phyloP scores from a whole-genome alignment of 495 filamentous ascomycete genomes.

The Ramalina intermedia region DNA sequence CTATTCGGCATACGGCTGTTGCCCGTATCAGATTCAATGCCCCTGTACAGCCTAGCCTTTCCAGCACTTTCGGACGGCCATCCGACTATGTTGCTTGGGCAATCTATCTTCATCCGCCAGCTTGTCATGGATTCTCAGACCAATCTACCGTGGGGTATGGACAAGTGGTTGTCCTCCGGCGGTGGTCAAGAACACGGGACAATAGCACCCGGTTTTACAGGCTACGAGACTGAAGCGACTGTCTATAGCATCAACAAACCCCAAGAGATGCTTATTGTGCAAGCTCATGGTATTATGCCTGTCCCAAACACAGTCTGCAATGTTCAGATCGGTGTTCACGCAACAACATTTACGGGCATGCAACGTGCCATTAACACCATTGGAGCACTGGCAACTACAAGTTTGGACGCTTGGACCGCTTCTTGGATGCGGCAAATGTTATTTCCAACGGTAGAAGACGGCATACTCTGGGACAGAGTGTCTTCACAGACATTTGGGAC shows the following conservation, averaged over 20 bases:
- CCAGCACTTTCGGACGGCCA: slow-evolving; percentile 7
- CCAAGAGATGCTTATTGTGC: slow-evolving; percentile 1
- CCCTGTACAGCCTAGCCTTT: slow-evolving; percentile 4
- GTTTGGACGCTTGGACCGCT: too few relatives aligned
- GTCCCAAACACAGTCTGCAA: slow-evolving; percentile 1
- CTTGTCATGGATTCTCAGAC: slow-evolving; percentile 4
- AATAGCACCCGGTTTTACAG: slow-evolving; percentile 8
- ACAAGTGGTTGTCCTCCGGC: background rate
- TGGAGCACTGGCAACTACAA: too few relatives aligned
- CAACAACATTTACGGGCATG: slow-evolving; percentile 1
- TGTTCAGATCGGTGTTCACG: slow-evolving; percentile 6
- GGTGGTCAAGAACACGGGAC: background rate
- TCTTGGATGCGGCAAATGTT: slow-evolving; percentile 8
- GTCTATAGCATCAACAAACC: slow-evolving; percentile 4
- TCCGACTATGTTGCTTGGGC: slow-evolving; percentile 6
- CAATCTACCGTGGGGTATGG: too few relatives aligned
- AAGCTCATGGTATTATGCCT: slow-evolving; percentile 1
- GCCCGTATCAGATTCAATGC: background rate
- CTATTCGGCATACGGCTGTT: slow-evolving; percentile 4
- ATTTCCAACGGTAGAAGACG: slow-evolving; percentile 4
- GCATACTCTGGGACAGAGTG: slow-evolving; percentile 1
- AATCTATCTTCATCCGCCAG: slow-evolving; percentile 8
- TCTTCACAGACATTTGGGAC: slow-evolving; percentile 4
- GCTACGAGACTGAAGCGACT: slow-evolving; percentile 5
- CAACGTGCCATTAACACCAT: slow-evolving; percentile 6